These are phyloP conservation scores for Cardamine chenopodiifolia DNA, from an alignment of 345 rosid genomes.

Conservation along the genomic window DNA sequence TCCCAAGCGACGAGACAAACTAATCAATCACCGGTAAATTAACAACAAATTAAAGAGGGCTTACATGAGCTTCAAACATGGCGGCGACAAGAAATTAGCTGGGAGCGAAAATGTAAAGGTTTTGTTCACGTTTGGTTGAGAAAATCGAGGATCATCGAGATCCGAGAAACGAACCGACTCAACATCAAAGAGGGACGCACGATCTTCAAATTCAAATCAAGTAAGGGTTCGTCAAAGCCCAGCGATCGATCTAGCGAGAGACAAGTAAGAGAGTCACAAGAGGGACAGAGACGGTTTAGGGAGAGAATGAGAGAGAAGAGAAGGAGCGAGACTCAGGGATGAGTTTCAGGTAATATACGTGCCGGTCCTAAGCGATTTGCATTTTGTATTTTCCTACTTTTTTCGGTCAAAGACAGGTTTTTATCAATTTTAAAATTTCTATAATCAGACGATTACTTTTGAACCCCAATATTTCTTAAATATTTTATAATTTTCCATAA, in stretches of 20 bases:
- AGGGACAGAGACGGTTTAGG: conserved; percentile 49
- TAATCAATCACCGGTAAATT: conserved; percentile 11
- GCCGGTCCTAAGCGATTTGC: conserved; percentile 36
- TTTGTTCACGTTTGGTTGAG: conserved; percentile 37
- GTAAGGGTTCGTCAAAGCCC: conserved; percentile 28
- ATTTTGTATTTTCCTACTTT: conserved; percentile 26
- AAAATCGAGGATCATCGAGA: conserved; percentile 47
- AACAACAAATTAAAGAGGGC: conserved; percentile 13
- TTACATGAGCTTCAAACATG: conserved; percentile 96
- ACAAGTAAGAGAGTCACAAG: conserved; percentile 31
- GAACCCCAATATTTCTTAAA: neutral
- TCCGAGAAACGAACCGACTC: conserved; percentile 41
- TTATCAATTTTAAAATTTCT: neutral
- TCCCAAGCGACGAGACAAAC: neutral
- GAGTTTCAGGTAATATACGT: conserved; percentile 41
- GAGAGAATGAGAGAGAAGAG: neutral
- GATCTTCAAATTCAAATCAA: conserved; percentile 35
- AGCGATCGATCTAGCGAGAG: conserved; percentile 25
- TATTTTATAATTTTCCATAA: neutral
- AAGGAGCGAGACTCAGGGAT: conserved; percentile 12
- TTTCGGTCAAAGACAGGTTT: conserved; percentile 17
- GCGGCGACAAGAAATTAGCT: conserved; percentile 42
- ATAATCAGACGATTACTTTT: neutral
- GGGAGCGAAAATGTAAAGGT: conserved; percentile 11
- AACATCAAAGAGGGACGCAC: conserved; percentile 19